phyloP scores from a whole-genome alignment of 2,329 filamentous ascomycete species.

The Fonsecaea multimorphosa region DNA sequence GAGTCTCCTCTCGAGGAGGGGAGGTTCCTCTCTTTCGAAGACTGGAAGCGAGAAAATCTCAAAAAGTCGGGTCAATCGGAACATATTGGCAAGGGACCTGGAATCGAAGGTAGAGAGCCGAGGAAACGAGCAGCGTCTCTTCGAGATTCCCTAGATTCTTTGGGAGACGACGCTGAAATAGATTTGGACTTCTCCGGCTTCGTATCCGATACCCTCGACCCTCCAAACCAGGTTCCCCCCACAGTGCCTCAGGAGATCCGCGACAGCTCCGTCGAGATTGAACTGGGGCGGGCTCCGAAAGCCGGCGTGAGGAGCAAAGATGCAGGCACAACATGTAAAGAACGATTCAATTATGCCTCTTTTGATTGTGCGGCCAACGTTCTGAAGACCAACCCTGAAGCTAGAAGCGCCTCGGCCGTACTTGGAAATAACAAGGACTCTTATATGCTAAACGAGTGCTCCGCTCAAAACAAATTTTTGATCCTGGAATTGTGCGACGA shows the following conservation, averaged over 20 bases:
- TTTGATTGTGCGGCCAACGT: constrained; percentile 96
- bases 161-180: constrained; percentile 90
- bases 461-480: constrained; percentile 85
- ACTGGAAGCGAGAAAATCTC: constrained; percentile 95
- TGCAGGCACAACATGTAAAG: constrained; percentile 96
- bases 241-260: constrained; percentile 45
- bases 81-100: constrained; percentile 63
- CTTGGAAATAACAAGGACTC: constrained; percentile 97
- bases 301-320: constrained; percentile 78
- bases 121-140: constrained; percentile 61
- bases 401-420: constrained; percentile 86
- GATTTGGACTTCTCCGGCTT: constrained; percentile 73
- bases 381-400: constrained; percentile 83
- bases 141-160: constrained; percentile 73
- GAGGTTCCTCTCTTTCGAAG: constrained; percentile 94
- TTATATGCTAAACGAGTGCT: constrained; percentile 95
- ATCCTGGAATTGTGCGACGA: constrained; percentile 91
- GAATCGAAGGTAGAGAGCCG: constrained; percentile 44
- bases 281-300: constrained; percentile 56
- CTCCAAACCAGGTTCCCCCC: constrained; percentile 31
- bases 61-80: constrained; percentile 82
- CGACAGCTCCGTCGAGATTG: constrained; percentile 48
- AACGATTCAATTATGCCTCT: constrained; percentile 95
- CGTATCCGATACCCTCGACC: constrained; percentile 51
- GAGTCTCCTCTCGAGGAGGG: constrained; percentile 74